These are phyloP conservation scores for Fibroporia radiculosa DNA, from an alignment of 768 basidiomycete genomes.

Conservation along the genomic window DNA sequence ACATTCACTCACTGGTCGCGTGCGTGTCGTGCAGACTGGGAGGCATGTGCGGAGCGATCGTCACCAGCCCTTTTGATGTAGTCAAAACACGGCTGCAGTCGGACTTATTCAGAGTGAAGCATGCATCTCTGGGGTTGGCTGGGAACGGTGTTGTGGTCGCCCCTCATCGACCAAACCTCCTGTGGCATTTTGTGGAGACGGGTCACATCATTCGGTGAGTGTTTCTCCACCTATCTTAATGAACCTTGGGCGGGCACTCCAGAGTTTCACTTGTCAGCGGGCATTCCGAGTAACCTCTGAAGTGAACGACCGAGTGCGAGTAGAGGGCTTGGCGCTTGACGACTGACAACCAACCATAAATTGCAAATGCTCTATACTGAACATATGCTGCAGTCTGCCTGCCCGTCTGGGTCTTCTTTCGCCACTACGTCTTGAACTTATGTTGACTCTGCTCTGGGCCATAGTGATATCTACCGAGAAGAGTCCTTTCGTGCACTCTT, in stretches of 20 bases:
- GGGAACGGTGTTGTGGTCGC: constrained; percentile 24
- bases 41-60: constrained; percentile 95
- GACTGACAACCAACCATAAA: too few relatives aligned
- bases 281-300: too few relatives aligned
- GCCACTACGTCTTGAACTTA: too few relatives aligned
- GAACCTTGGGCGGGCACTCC: too few relatives aligned
- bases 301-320: too few relatives aligned
- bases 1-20: background rate
- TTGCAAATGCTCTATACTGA: too few relatives aligned
- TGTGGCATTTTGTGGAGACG: constrained; percentile 95
- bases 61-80: constrained; percentile 96
- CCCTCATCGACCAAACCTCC: constrained; percentile 40
- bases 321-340: too few relatives aligned
- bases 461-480: constrained; percentile 80
- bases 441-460: too few relatives aligned
- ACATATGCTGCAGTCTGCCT: too few relatives aligned
- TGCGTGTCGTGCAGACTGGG: constrained; percentile 55
- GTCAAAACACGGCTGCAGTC: constrained; percentile 97
- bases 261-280: too few relatives aligned
- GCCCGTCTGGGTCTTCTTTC: too few relatives aligned
- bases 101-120: constrained; percentile 59
- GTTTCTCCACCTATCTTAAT: background rate
- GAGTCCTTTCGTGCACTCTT: constrained; percentile 89
- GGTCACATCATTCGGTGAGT: constrained; percentile 78
- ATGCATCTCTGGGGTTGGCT: constrained; percentile 23